These are phyloP conservation scores for Beverwykella pulmonaria DNA, from an alignment of 495 filamentous ascomycete genomes.

Conservation along the genomic window DNA sequence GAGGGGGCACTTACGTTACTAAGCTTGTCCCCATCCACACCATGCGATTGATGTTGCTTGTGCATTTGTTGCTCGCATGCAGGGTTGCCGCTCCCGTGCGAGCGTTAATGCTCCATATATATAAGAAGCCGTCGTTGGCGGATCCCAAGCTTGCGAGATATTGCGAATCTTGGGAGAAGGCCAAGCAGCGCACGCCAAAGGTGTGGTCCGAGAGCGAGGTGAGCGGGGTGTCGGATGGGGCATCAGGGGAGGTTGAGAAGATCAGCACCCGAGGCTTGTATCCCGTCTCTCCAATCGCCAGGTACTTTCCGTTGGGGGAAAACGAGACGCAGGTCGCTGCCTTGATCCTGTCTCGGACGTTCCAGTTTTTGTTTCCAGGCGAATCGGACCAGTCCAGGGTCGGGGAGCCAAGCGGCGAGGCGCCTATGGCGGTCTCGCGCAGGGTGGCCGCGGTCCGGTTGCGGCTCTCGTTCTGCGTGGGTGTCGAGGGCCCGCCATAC, in stretches of 20 bases:
- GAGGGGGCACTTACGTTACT: constrained; percentile 64
- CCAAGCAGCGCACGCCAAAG: constrained; percentile 83
- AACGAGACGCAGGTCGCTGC: constrained; percentile 94
- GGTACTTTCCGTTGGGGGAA: constrained; percentile 82
- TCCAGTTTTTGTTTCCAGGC: constrained; percentile 71
- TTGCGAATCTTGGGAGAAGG: constrained; percentile 84
- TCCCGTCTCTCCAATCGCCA: constrained; percentile 94
- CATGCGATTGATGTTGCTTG: constrained; percentile 76
- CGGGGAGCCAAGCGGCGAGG: constrained; percentile 47
- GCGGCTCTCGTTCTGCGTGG: constrained; percentile 62
- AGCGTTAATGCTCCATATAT: constrained; percentile 83
- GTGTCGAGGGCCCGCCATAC: constrained; percentile 61
- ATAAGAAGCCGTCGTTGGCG: constrained; percentile 90
- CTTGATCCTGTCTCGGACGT: constrained; percentile 85
- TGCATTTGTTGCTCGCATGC: constrained; percentile 93
- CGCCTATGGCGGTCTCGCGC: constrained; percentile 58
- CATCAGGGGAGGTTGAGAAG: constrained; percentile 76
- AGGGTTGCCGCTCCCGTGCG: constrained; percentile 82
- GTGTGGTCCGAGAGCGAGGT: constrained; percentile 85
- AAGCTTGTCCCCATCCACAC: constrained; percentile 79
- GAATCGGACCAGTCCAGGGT: constrained; percentile 60
- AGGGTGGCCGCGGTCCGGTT: constrained; percentile 58
- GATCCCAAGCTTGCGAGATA: constrained; percentile 87
- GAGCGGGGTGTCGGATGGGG: constrained; percentile 77
- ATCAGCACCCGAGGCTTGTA: constrained; percentile 90